These are phyloP conservation scores for Thelephora ganbajun DNA, from an alignment of 768 basidiomycete genomes.

Conservation along the genomic window DNA sequence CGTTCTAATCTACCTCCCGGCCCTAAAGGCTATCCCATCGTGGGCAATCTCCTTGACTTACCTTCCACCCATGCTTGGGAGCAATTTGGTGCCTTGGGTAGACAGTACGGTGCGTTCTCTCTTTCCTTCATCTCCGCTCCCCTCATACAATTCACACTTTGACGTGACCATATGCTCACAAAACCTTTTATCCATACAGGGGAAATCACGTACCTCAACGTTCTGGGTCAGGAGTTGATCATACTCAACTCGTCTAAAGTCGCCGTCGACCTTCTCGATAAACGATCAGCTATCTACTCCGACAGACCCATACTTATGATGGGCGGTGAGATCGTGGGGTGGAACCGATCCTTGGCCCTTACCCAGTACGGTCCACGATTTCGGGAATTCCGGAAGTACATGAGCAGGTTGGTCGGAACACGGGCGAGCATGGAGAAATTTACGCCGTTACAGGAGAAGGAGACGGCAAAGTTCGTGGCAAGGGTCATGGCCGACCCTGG, in stretches of 20 bases:
- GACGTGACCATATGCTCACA: background rate
- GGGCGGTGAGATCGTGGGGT: slow-evolving; percentile 16
- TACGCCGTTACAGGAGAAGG: slow-evolving; percentile 15
- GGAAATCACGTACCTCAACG: slow-evolving; percentile 15
- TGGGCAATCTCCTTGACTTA: slow-evolving; percentile 15
- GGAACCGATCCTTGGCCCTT: slow-evolving; percentile 12
- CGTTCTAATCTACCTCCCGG: slow-evolving; percentile 16
- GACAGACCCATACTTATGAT: slow-evolving; percentile 14
- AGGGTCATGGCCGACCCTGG: slow-evolving; percentile 16
- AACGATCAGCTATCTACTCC: slow-evolving; percentile 17
- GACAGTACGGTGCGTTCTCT: slow-evolving; percentile 11
- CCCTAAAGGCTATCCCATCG: slow-evolving; percentile 12
- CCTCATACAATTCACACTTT: background rate
- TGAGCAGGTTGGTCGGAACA: slow-evolving; percentile 13
- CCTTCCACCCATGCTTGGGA: slow-evolving; percentile 12
- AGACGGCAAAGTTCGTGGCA: slow-evolving; percentile 17
- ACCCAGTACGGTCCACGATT: slow-evolving; percentile 14
- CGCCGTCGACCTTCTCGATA: slow-evolving; percentile 18
- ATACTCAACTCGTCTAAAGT: slow-evolving; percentile 15
- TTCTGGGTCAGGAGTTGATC: slow-evolving; percentile 16
- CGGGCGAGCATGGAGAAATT: slow-evolving; percentile 13
- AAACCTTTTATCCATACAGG: slow-evolving; percentile 10
- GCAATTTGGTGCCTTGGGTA: slow-evolving; percentile 11
- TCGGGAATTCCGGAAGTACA: slow-evolving; percentile 14
- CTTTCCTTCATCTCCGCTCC: background rate